Evolutionary conservation across 257 asterid genomes (phyloP).

Genomic region (Mitragyna speciosa): DNA sequence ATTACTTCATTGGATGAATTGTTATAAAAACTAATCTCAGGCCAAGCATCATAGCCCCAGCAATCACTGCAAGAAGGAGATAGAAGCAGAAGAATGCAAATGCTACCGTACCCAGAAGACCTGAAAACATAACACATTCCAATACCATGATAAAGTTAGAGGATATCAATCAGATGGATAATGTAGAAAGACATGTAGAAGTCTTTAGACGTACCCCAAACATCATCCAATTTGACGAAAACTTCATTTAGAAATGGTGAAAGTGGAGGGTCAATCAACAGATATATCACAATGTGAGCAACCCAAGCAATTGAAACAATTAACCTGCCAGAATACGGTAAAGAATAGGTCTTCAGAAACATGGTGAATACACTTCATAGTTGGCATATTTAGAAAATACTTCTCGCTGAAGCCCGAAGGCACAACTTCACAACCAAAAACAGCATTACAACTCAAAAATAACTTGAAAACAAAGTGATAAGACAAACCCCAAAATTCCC

Average conservation of each 20-base stretch:
- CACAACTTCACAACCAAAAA: neutral
- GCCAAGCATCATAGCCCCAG: conserved; percentile 99
- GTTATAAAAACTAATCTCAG: conserved; percentile 85
- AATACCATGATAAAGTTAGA: conserved; percentile 1
- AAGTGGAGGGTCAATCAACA: conserved; percentile 88
- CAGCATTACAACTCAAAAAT: neutral
- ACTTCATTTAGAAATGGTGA: conserved; percentile 87
- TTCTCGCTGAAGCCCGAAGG: neutral
- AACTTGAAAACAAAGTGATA: conserved; percentile 18
- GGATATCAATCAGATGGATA: conserved; percentile 13
- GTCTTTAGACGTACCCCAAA: conserved; percentile 69
- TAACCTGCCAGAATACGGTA: conserved; percentile 54
- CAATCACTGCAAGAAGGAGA: conserved; percentile 90
- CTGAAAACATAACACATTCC: conserved; percentile 44
- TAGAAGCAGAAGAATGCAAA: conserved; percentile 99
- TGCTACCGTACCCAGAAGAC: conserved; percentile 95
- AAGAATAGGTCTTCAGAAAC: conserved; percentile 1
- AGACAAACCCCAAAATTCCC: conserved; percentile 83
- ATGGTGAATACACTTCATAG: neutral
- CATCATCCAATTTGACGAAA: conserved; percentile 83
- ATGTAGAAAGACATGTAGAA: conserved; percentile 13
- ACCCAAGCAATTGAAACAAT: conserved; percentile 94
- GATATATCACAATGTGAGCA: conserved; percentile 86
- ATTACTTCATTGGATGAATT: conserved; percentile 98
- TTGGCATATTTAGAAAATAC: too few relatives aligned